A percentile compares a stretch with the other conserved stretches of the same genome.
Conservation (phyloP, 2,329 filamentous ascomycete species). For the Leptosphaerulina australis region DNA sequence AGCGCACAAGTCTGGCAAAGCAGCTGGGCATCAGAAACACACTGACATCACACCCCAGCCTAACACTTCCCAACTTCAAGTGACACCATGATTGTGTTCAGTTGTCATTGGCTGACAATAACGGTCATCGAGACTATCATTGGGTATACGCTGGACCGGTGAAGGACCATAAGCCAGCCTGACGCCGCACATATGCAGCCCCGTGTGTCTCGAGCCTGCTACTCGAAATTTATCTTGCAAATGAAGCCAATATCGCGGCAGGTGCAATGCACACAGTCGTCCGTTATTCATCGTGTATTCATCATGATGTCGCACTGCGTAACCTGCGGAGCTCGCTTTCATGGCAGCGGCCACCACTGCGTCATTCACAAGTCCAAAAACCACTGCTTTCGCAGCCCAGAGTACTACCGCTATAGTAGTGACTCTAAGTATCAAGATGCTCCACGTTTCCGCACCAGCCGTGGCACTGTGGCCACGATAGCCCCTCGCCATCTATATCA, state of each 20-base stretch:
- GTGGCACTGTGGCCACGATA: not conserved
- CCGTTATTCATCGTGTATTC: not conserved
- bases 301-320: slow-evolving; percentile 21
- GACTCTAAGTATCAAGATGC: slow-evolving; percentile 12
- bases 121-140: too few species aligned
- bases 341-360: slow-evolving; percentile 24
- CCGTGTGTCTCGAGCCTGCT: slow-evolving; percentile 10
- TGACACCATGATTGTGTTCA: not conserved
- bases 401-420: slow-evolving; percentile 3
- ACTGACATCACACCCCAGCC: not conserved
- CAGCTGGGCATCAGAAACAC: not conserved
- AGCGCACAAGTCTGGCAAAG: too few species aligned
- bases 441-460: slow-evolving; percentile 12
- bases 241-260: too few species aligned
- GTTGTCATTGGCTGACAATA: slow-evolving; percentile 1
- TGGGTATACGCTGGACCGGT: too few species aligned
- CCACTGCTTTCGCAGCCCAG: not conserved
- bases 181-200: slow-evolving; percentile 20
- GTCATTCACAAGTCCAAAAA: slow-evolving; percentile 14
- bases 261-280: not conserved
- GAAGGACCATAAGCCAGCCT: slow-evolving; percentile 20
- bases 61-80: not conserved
- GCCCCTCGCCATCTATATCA: not conserved
- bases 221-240: not conserved
- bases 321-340: slow-evolving; percentile 12